Conservation (phyloP, 176 grass and related monocot species). For the Areca catechu region DNA sequence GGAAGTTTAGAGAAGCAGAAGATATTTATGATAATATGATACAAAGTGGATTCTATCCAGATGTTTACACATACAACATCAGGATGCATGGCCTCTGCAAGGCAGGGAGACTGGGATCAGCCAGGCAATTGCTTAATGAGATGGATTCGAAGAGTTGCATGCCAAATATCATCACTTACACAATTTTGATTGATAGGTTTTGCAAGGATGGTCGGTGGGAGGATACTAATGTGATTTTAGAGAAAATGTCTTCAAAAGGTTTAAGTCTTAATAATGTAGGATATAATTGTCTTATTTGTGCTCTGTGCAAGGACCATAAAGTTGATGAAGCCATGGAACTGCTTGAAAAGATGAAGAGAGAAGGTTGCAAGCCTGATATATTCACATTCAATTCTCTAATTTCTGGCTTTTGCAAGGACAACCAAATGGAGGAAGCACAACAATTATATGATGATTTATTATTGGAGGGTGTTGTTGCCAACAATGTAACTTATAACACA, state of each 20-base stretch:
- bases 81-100: conserved; percentile 70
- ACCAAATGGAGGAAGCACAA: conserved; percentile 54
- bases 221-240: conserved; percentile 35
- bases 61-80: conserved; percentile 68
- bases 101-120: conserved; percentile 48
- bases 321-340: conserved; percentile 45
- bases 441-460: conserved; percentile 55
- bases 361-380: conserved; percentile 69
- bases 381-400: conserved; percentile 81
- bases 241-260: conserved; percentile 58
- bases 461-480: conserved; percentile 54
- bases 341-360: conserved; percentile 63
- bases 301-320: conserved; percentile 53
- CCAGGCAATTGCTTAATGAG: conserved; percentile 44
- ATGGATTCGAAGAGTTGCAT: conserved; percentile 46
- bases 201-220: conserved; percentile 67
- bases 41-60: conserved; percentile 38
- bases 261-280: conserved; percentile 47
- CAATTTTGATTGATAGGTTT: conserved; percentile 54
- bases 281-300: conserved; percentile 86
- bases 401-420: conserved; percentile 50
- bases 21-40: conserved; percentile 56
- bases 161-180: conserved; percentile 63
- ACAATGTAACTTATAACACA: conserved; percentile 80
- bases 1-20: conserved; percentile 49